Percentiles rank a stretch among this genome's conserved stretches.
Evolutionary conservation across 2,329 filamentous ascomycete species (phyloP).

Genomic region (Diaporthe sp.): DNA sequence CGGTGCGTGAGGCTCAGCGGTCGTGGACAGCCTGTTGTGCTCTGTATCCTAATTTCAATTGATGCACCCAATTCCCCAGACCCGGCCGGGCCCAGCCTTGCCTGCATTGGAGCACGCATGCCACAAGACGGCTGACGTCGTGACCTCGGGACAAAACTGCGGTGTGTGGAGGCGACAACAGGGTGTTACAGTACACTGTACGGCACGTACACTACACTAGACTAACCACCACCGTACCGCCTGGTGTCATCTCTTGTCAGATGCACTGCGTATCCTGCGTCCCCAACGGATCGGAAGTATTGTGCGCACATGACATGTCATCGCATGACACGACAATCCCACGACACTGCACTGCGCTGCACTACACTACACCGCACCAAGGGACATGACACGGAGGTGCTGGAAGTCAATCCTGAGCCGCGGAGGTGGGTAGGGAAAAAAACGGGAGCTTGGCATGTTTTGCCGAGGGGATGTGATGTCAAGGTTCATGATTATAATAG

Average conservation of each 20-base stretch:
- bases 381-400: conserved; percentile 7
- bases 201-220: neutral
- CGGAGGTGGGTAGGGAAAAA: neutral
- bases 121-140: conserved; percentile 15
- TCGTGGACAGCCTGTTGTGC: neutral
- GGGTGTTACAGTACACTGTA: neutral
- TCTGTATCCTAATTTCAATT: neutral
- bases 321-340: neutral
- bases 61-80: neutral
- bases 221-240: neutral
- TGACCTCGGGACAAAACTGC: conserved; percentile 1
- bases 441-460: conserved; percentile 14
- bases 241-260: neutral
- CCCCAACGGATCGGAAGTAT: neutral
- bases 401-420: conserved; percentile 1
- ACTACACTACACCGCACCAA: neutral
- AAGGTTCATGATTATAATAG: neutral
- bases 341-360: conserved; percentile 3
- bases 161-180: conserved; percentile 4
- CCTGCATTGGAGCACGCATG: neutral
- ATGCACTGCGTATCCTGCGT: neutral
- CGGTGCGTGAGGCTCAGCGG: neutral
- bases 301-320: neutral
- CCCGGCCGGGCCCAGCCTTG: conserved; percentile 15
- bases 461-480: conserved; percentile 16